Base-by-base conservation (phyloP, 1,284 basidiomycete species). In the Termitomyces sp. region DNA sequence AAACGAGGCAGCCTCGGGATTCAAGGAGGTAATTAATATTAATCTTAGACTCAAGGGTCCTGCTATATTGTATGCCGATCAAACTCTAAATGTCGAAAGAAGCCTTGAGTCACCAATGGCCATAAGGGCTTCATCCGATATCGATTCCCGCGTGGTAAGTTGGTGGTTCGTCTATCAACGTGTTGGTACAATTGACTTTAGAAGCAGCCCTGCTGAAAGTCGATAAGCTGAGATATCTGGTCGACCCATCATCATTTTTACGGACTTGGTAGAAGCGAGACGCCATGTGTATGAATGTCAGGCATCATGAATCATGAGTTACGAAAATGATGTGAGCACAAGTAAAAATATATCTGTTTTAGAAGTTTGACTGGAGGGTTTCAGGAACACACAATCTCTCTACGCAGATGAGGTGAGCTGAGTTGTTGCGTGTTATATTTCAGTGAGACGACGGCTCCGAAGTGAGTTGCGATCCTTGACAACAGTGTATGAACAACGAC, bases 21-120 rank as follows among this genome's bases (percentile, higher is more conserved):
- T 48, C 34, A 38, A 26, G 46, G 34, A 24, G 47, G 34, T 12
- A 38, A 48, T 28, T 38, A 48, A 48, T 48, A 47, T 47, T 46
- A 48, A 47, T 47, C 19, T 48, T 36, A 48, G 28, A 26, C 33
- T 17, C 24, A 17, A 36, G 33, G 33, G 12, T 36, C 15, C 33
- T n/a, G 33, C 15, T 24, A 24, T 47, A 12, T 42, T 42, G 45
- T 24, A 33, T 13, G 33, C 47, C 47, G 47, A 48, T 48, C 47
- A 48, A 48, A 48, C 47, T 38, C 17, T 48, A 28, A 48, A 48
- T 5, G 15, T 17, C 13, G 46, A 36, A 48, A 48, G 24, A 26
- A 24, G n/a, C 19, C 34, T 36, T 28, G n/a, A n/a, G 24, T 48
- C 21, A 28, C 24, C 34, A n/a, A 47, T 36, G 13, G 33, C 21